Percentiles rank a stretch among this genome's conserved stretches.
Evolutionary conservation across 2,329 filamentous ascomycete species (phyloP).

Genomic region (Sarocladiaceae sp.): DNA sequence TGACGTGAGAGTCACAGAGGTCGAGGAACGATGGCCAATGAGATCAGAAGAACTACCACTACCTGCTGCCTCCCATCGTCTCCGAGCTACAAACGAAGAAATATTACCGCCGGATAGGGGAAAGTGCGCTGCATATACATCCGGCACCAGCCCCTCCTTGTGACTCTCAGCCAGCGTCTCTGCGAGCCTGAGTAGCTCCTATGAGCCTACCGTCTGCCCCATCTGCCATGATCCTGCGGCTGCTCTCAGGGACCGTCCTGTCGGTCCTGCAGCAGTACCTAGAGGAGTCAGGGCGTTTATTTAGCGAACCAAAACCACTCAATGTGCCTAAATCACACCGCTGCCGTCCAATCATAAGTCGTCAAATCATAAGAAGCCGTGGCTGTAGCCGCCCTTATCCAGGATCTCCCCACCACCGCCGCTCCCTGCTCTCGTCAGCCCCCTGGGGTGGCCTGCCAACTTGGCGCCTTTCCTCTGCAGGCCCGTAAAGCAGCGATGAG

Average conservation of each 20-base stretch:
- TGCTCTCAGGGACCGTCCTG: no score
- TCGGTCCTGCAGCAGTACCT: background rate
- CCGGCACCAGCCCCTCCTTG: no score
- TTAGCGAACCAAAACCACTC: background rate
- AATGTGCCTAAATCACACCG: background rate
- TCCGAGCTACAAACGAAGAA: no score
- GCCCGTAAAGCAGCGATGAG: constrained; percentile 13
- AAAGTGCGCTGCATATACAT: background rate
- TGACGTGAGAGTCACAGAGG: background rate
- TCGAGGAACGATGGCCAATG: constrained; percentile 2
- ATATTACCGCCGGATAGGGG: background rate
- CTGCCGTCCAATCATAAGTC: constrained; percentile 12
- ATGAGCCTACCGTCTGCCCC: no score
- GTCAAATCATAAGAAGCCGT: constrained; percentile 9
- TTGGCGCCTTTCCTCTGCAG: constrained; percentile 7
- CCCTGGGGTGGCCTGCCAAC: constrained; percentile 5
- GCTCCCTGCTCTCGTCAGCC: constrained; percentile 2
- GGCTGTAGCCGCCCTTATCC: constrained; percentile 2
- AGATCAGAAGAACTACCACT: no score
- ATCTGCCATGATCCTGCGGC: no score
- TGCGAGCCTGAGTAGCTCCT: no score
- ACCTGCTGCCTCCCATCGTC: background rate
- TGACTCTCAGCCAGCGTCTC: no score
- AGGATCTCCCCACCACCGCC: constrained; percentile 1
- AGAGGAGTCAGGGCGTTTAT: background rate